phyloP scores from a whole-genome alignment of 306 rosid genomes.

The Rubus idaeus region DNA sequence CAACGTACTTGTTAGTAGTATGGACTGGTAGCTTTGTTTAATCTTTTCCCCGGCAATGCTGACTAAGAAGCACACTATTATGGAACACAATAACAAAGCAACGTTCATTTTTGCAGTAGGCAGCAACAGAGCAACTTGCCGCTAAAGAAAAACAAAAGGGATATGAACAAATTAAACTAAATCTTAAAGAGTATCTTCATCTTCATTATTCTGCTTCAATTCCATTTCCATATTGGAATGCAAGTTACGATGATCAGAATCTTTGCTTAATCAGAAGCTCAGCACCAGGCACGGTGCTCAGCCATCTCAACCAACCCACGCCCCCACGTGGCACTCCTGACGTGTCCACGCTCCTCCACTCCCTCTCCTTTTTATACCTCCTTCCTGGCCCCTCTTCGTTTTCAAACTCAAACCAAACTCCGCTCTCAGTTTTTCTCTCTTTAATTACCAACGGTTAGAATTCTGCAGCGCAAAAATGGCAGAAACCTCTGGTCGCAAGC shows the following conservation, averaged over 20 bases:
- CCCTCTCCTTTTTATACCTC: conserved; percentile 10
- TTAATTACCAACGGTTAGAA: not conserved
- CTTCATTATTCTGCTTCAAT: not conserved
- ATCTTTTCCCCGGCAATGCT: not conserved
- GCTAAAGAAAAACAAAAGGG: not conserved
- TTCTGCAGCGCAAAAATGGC: conserved; percentile 40
- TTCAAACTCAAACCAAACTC: not conserved
- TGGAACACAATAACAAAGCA: conserved; percentile 33
- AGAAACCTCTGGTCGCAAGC: conserved; percentile 52
- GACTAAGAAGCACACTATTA: not conserved
- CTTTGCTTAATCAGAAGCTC: conserved; percentile 18
- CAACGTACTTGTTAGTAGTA: too few species aligned
- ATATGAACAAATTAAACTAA: conserved; percentile 2
- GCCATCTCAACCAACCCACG: not conserved
- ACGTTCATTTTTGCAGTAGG: conserved; percentile 57
- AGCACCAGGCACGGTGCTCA: conserved; percentile 43
- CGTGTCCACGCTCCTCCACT: conserved; percentile 51
- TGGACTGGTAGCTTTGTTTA: too few species aligned
- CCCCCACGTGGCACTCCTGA: conserved; percentile 37
- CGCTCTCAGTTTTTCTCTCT: not conserved
- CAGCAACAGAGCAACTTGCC: conserved; percentile 11
- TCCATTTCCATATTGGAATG: not conserved
- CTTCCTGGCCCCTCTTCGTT: not conserved
- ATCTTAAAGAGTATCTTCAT: conserved; percentile 42
- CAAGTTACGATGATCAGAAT: not conserved